Evolutionary conservation across 345 rosid species (phyloP), one percentile per base, ranked within the genome.

Genomic region (Bruguiera parviflora): DNA sequence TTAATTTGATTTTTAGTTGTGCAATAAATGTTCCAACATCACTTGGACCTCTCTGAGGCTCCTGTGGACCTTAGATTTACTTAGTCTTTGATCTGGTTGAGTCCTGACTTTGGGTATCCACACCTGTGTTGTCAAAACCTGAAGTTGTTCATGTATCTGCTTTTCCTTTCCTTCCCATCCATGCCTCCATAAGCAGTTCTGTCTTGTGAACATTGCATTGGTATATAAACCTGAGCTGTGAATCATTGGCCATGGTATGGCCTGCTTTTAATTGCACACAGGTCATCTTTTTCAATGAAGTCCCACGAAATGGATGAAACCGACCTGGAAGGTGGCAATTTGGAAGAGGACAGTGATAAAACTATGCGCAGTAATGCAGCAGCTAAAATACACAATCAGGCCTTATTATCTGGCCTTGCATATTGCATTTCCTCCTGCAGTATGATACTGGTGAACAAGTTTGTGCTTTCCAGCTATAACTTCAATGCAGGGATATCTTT

Each of bases 361-460:
- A 71, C 80, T 28, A 53, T 57, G 67, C 83, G 81, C 52, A 68
- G 73, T 67, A 80, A 62, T 77, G 85, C 65, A 66, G 58, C 76
- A 67, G 51, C 68, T 66, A 85, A 74, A 84, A 59, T 90, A 73
- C 85, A 77, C 75, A 92, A 95, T 64, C 88, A 87, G 79, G 97
- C 98, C 68, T 83, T 95, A 75, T 71, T 90, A 64, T 82, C 98
- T 2, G 96, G 98, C 77, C 81, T 88, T 71, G 96, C 99, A 43
- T 95, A 95, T 70, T 92, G 99, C 84, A 66, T 90, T 67, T 92
- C 98, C 39, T 95, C 99, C 74, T 95, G 99, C 82, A 86, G 98
- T 67, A 95, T 95, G 99, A 95, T 95, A 71, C 84, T 95, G 60
- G 94, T 89, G 49, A 95, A 92, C 87, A 95, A 95, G 74, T 85